Conservation (phyloP, 352 stramenopile species). For the Aphanomyces invadans region DNA sequence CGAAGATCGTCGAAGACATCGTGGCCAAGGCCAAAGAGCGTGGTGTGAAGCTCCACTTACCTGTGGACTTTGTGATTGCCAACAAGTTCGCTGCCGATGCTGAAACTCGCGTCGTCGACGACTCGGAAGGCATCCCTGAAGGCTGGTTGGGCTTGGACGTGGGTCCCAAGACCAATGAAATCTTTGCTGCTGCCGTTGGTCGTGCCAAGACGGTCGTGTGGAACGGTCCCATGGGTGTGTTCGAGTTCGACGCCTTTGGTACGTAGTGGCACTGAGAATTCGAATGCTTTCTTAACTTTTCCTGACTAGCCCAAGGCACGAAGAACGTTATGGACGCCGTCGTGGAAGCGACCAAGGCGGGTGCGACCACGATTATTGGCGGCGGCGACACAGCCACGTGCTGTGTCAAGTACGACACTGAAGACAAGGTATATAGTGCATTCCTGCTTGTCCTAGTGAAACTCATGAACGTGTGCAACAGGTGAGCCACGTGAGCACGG, state of each 20-base stretch:
- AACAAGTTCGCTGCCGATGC: slow-evolving; percentile 97
- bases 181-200: slow-evolving; percentile 69
- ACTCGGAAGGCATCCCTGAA: slow-evolving; percentile 89
- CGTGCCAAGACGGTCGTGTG: slow-evolving; percentile 96
- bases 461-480: neutral
- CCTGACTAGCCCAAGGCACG: slow-evolving; percentile 77
- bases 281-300: neutral
- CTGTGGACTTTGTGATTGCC: slow-evolving; percentile 96
- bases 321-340: slow-evolving; percentile 95
- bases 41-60: slow-evolving; percentile 96
- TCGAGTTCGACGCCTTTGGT: slow-evolving; percentile 98
- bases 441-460: neutral
- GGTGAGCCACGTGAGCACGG: slow-evolving; percentile 87
- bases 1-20: slow-evolving; percentile 85
- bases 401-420: slow-evolving; percentile 82
- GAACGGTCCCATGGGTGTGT: slow-evolving; percentile 99
- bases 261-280: slow-evolving; percentile 22
- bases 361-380: slow-evolving; percentile 97
- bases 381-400: slow-evolving; percentile 94
- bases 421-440: slow-evolving; percentile 50
- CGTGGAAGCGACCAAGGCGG: slow-evolving; percentile 89
- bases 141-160: slow-evolving; percentile 99
- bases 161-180: slow-evolving; percentile 87
- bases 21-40: slow-evolving; percentile 97
- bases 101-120: slow-evolving; percentile 82